Evolutionary conservation across 1,284 basidiomycete genomes (phyloP), one percentile per base, ranked within the genome.

Genomic region (Chiua sp.): DNA sequence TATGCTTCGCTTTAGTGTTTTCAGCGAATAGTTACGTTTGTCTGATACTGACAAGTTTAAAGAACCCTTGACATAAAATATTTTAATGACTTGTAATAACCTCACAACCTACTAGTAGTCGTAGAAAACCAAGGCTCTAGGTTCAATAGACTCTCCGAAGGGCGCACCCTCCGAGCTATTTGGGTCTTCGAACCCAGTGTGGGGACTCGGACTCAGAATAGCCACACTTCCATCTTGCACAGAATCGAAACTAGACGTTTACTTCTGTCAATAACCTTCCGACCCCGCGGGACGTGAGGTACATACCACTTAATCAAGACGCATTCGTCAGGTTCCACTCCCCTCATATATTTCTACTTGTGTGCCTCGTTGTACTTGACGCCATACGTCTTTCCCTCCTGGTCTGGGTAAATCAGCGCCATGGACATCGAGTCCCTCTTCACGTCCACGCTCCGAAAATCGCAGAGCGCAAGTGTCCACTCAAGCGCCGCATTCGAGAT

Each of bases 281-380:
- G 22, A 53, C 3, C 33, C 22, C 4, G 28, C n/a, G 7, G 28
- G 50, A 18, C 44, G 26, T 7, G 42, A 46, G 15, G 20, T 20
- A 63, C 76, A 56, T 64, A 80, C 75, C 82, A 83, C 65, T 85
- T 84, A 44, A 84, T 78, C 48, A 84, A 70, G 7, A 80, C 77
- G 22, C 77, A 67, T 59, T 87, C 82, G 6, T 83, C 78, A 0
- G 79, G 75, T 0, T 70, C 71, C 72, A 85, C 76, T 2, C 61
- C 70, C 30, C 50, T 60, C 65, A 61, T 53, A 22, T 68, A 72
- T 37, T 69, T 69, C 70, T 82, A 71, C 32, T 52, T 22, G 33
- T 72, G 66, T 23, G 49, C 48, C 35, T 59, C 53, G 7, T 59
- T 69, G 18, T 49, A 70, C 50, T 68, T 75, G 53, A 69, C 56